A percentile compares a stretch with the other conserved stretches of the same genome.
Evolutionary conservation across 768 basidiomycete species (phyloP).

Genomic region (Tremella mesenterica): DNA sequence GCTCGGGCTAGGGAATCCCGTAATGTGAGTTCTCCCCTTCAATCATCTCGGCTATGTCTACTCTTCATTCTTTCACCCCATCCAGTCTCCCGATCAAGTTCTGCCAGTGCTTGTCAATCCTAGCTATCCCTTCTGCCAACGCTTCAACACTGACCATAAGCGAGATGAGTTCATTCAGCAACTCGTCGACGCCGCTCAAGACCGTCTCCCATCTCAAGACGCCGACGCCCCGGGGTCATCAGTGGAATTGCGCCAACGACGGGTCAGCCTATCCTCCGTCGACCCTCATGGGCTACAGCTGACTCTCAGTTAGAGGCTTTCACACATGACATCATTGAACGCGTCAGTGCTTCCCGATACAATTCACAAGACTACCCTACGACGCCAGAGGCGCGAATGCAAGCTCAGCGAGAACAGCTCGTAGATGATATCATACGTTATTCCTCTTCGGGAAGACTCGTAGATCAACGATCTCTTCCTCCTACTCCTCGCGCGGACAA

Average conservation of each 20-base stretch:
- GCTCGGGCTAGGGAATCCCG: constrained; percentile 26
- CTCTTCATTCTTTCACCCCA: too few species aligned
- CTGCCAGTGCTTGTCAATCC: too few species aligned
- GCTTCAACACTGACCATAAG: constrained; percentile 8
- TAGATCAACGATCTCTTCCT: constrained; percentile 67
- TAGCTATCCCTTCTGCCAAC: too few species aligned
- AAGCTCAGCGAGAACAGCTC: constrained; percentile 59
- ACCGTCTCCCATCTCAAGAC: constrained; percentile 25
- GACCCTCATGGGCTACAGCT: neutral
- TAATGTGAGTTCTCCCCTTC: constrained; percentile 15
- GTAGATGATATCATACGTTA: constrained; percentile 65
- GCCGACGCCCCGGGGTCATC: constrained; percentile 3
- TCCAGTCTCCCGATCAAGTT: too few species aligned
- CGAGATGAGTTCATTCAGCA: constrained; percentile 26
- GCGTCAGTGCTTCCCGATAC: constrained; percentile 11
- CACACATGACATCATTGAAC: constrained; percentile 5
- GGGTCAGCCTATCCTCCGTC: constrained; percentile 8
- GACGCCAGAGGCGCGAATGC: constrained; percentile 6
- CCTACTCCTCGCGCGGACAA: constrained; percentile 15
- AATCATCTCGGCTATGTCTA: too few species aligned
- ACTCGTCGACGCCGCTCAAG: constrained; percentile 17
- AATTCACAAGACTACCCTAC: constrained; percentile 17
- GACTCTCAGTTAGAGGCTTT: constrained; percentile 14
- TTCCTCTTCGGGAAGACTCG: constrained; percentile 64
- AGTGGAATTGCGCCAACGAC: neutral